phyloP scores from a whole-genome alignment of 305 asterid species.

The Rubia balearica region DNA sequence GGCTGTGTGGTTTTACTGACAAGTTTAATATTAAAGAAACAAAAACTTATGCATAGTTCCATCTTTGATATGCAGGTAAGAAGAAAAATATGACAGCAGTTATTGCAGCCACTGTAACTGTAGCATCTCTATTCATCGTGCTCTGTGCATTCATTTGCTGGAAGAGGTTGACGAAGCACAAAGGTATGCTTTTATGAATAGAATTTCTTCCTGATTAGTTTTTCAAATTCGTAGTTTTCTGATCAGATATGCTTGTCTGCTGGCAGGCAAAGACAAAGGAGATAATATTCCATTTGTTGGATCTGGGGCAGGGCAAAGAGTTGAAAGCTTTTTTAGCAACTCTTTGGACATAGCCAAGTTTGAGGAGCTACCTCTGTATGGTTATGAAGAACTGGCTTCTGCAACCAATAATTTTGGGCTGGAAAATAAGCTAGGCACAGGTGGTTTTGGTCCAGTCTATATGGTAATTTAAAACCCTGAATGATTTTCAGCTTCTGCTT shows the following conservation, averaged over 20 bases:
- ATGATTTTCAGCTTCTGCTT: neutral
- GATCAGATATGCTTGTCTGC: neutral
- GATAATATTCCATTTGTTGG: neutral
- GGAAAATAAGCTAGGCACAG: conserved; percentile 14
- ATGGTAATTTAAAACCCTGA: conserved; percentile 13
- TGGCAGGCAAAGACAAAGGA: conserved; percentile 8
- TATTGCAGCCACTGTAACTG: conserved; percentile 8
- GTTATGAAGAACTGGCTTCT: conserved; percentile 10
- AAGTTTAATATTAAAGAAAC: neutral
- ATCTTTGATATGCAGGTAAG: conserved; percentile 15
- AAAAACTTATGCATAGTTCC: neutral
- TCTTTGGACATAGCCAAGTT: neutral
- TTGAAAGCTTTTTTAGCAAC: neutral
- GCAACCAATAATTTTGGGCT: conserved; percentile 16
- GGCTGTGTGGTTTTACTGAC: neutral
- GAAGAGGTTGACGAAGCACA: conserved; percentile 10
- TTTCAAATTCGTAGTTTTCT: neutral
- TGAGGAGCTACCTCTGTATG: conserved; percentile 18
- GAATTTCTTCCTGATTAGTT: neutral
- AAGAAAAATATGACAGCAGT: conserved; percentile 14
- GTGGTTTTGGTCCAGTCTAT: conserved; percentile 21
- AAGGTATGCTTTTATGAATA: conserved; percentile 5
- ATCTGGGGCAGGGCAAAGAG: neutral
- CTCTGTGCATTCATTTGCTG: conserved; percentile 10
- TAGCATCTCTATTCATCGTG: neutral